phyloP scores from a whole-genome alignment of 139 green algal genomes.

The Coelastrella sp. region DNA sequence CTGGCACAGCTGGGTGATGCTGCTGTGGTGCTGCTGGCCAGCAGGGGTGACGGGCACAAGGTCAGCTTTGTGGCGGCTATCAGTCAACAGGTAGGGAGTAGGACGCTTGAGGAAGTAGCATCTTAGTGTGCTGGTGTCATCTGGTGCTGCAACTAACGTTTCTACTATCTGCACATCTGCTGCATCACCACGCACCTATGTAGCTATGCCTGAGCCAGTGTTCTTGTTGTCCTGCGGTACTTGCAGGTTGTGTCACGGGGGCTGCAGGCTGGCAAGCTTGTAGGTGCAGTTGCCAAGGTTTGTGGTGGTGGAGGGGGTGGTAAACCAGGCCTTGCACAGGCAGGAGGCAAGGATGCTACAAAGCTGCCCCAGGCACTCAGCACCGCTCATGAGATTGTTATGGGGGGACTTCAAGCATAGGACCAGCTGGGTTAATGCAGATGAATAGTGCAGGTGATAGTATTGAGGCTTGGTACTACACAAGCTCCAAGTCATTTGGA shows the following conservation, averaged over 20 bases:
- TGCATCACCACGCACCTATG: neutral
- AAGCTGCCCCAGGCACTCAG: constrained; percentile 67
- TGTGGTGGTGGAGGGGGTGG: constrained; percentile 93
- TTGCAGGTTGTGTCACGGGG: constrained; percentile 63
- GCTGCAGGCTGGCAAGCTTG: constrained; percentile 87
- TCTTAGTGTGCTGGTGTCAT: neutral
- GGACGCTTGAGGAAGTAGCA: neutral
- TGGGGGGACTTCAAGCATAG: constrained; percentile 3
- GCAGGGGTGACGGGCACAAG: constrained; percentile 55
- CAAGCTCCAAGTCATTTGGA: too few relatives aligned
- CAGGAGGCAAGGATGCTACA: constrained; percentile 82
- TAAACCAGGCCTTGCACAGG: constrained; percentile 89
- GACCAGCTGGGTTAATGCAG: neutral
- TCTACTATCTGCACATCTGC: neutral
- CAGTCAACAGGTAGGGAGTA: constrained; percentile 46
- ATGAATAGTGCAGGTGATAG: too few relatives aligned
- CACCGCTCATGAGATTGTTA: constrained; percentile 54
- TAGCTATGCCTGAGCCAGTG: neutral
- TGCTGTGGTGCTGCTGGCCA: constrained; percentile 83
- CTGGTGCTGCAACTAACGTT: neutral
- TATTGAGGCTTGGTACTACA: too few relatives aligned
- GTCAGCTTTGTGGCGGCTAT: constrained; percentile 84
- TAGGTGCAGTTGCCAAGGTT: constrained; percentile 87
- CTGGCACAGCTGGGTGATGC: constrained; percentile 65
- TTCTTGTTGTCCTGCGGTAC: neutral